Evolutionary conservation across 768 basidiomycete species (phyloP).

Genomic region (Dioszegia crocea): DNA sequence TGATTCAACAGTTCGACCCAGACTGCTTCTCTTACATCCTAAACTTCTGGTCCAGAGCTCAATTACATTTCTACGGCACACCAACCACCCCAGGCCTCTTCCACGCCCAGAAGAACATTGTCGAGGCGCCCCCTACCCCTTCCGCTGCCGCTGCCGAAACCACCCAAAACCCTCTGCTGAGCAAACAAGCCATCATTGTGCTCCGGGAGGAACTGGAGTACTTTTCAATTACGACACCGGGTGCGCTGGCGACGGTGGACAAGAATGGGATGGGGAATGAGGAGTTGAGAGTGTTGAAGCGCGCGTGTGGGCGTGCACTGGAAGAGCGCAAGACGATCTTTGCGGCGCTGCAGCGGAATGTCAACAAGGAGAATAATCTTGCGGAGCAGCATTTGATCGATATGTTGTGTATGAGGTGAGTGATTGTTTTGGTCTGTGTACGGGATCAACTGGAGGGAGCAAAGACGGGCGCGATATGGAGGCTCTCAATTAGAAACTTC

Average conservation of each 20-base stretch:
- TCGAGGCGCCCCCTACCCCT: neutral
- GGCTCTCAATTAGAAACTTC: too few species aligned
- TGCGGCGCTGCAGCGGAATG: slow-evolving; percentile 94
- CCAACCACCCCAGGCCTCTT: slow-evolving; percentile 65
- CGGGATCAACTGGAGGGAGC: too few species aligned
- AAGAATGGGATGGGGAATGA: slow-evolving; percentile 57
- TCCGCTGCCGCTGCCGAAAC: slow-evolving; percentile 4
- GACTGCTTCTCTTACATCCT: slow-evolving; percentile 93
- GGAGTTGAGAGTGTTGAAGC: slow-evolving; percentile 72
- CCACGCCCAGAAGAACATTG: slow-evolving; percentile 55
- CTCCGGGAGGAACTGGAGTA: slow-evolving; percentile 97
- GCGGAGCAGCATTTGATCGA: slow-evolving; percentile 99
- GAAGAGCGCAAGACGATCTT: slow-evolving; percentile 90
- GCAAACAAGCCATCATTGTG: slow-evolving; percentile 97
- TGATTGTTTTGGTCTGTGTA: too few species aligned
- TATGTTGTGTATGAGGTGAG: slow-evolving; percentile 98
- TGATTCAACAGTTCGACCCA: slow-evolving; percentile 79
- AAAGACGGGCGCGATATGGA: too few species aligned
- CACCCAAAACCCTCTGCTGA: slow-evolving; percentile 78
- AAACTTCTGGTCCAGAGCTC: slow-evolving; percentile 81
- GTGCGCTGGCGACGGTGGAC: slow-evolving; percentile 17
- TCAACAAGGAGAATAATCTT: slow-evolving; percentile 97
- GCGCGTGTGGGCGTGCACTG: slow-evolving; percentile 77
- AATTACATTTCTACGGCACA: slow-evolving; percentile 88
- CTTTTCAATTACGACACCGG: slow-evolving; percentile 73